phyloP scores from a whole-genome alignment of 2,329 filamentous ascomycete genomes.

The Emmonsia crescens region DNA sequence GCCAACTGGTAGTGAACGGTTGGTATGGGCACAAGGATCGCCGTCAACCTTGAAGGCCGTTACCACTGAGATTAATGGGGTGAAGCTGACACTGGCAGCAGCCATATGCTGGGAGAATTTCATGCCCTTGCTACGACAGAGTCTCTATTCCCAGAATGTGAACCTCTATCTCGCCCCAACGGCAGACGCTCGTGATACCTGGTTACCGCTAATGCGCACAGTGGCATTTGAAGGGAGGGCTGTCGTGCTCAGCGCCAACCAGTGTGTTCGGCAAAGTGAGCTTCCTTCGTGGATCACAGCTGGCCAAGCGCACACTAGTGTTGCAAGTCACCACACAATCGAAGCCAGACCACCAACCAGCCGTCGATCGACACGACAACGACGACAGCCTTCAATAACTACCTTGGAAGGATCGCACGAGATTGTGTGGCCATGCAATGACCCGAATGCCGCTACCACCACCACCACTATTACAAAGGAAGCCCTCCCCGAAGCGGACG shows the following conservation, averaged over 20 bases:
- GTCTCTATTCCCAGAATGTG: constrained; percentile 79
- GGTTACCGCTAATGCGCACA: constrained; percentile 73
- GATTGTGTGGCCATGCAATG: constrained; percentile 33
- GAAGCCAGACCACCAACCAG: neutral
- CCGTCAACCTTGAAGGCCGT: constrained; percentile 69
- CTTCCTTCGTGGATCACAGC: constrained; percentile 47
- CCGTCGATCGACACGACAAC: constrained; percentile 1
- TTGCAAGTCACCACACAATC: neutral
- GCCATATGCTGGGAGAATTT: constrained; percentile 97
- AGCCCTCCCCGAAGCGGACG: neutral
- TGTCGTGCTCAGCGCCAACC: constrained; percentile 78
- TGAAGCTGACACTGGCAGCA: constrained; percentile 67
- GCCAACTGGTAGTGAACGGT: constrained; percentile 72
- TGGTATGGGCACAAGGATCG: constrained; percentile 82
- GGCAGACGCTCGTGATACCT: constrained; percentile 72
- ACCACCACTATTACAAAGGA: neutral
- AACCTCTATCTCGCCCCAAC: constrained; percentile 88
- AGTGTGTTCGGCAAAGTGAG: constrained; percentile 55
- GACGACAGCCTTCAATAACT: constrained; percentile 21
- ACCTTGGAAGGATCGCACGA: constrained; percentile 36
- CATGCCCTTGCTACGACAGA: constrained; percentile 79
- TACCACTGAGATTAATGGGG: constrained; percentile 65
- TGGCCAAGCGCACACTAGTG: constrained; percentile 3
- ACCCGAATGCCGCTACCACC: constrained; percentile 4
- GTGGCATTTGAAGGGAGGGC: constrained; percentile 71